Evolutionary conservation across 305 asterid species (phyloP), one percentile per base, ranked within the genome.

Genomic region (Fraxinus sp.): DNA sequence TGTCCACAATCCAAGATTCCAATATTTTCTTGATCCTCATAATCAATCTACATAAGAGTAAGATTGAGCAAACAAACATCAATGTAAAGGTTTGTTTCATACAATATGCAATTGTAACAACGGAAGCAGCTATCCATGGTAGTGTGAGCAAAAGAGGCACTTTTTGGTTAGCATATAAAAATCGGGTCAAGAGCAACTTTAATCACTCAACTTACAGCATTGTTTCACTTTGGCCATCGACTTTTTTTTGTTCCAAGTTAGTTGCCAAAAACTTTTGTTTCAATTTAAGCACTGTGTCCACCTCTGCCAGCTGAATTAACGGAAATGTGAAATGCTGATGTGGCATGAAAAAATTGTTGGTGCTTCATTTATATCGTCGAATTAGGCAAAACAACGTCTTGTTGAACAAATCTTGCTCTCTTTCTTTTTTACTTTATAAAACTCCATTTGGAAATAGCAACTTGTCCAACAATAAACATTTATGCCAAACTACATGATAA

Each of bases 1-100:
- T 94, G 98, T 4, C 94, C 86, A 68, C 97, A 94, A 8, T 88
- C 90, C 7, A 92, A 86, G 3, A 81, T 80, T 73, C 93, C 97
- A 0, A 91, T 80, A 39, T 41, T 59, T 37, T 89, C 94, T 30
- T 46, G 84, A 18, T 78, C 24, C 82, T 84, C 84, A 36, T 86
- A 91, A 39, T 87, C 93, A 35, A 30, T 78, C 94, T 92, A 84
- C 82, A 41, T 49, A 22, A 79, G 68, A 52, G 22, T 16, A 5
- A 52, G 22, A 57, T 7, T 9, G 68, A 57, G 68, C 28, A 57
- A 57, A 57, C 33, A 3, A 32, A 32, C 33, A 32, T 32, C 4
- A 32, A 32, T 32, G 33, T 62, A 62, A 62, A 62, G 30, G 32
- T 62, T 62, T 62, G 71, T 10, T 20, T 20, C 70, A 20, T 62